Evolutionary conservation across 208 protist genomes (phyloP), one percentile per base, ranked within the genome.

Genomic region (Acanthamoeba healyi): DNA sequence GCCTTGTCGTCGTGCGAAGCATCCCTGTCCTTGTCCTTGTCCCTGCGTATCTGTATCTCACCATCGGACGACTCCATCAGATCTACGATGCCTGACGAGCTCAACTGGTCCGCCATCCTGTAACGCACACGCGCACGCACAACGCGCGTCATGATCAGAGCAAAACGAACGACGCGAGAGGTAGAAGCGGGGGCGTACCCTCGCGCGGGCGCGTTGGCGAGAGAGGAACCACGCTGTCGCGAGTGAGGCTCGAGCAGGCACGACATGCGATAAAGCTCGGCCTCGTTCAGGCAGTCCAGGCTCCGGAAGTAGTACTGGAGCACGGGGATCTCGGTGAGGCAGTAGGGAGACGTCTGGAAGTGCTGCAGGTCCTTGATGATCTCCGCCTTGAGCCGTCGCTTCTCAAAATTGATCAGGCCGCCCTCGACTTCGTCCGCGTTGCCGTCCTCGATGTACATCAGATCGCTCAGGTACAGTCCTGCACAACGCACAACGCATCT

Each of bases 401-500:
- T 95, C 32, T 54, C 61, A 40, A 95, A 88, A 81, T 95, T 95
- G 90, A 95, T 87, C 5, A 95, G 94, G 1, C 81, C 81, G 44
- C 63, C 82, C 44, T 87, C 56, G 15, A 95, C 46, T 12, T 34
- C 22, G 58, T 96, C 82, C 6, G 93, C 63, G 61, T 96, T 97
- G 46, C 96, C 96, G 42, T 97, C 96, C 14, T 97, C 96, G 9
- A 96, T 89, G 67, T 96, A 97, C 38, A 94, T 96, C 32, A 97
- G 91, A 95, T 97, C 96, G 22, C 95, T 95, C 26, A 96, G 65
- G 32, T 94, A 96, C 9, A 97, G 24, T 19, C 81, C 81, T 89
- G 36, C 29, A 36, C 38, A 17, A n/a, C 32, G 12, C 4, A 49
- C 12, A 15, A 49, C 2, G 26, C 24, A 77, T 22, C 4, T 44